A percentile compares a stretch with the other conserved stretches of the same genome.
phyloP scores from a whole-genome alignment of 345 rosid species.

The Aquilaria yunnanensis region DNA sequence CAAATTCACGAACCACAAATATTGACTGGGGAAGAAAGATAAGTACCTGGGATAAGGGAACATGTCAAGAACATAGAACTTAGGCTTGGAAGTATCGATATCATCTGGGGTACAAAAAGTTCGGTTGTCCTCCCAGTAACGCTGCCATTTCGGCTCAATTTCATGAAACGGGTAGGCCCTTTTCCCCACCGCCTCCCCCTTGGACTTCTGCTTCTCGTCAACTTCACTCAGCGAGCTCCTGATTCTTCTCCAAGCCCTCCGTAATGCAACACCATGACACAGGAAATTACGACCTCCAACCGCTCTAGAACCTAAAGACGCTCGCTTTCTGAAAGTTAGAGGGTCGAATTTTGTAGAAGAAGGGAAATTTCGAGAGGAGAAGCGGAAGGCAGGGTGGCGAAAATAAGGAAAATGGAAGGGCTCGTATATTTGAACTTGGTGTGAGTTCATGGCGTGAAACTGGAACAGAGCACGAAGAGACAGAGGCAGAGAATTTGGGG shows the following conservation, averaged over 20 bases:
- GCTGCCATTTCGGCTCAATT: conserved; percentile 95
- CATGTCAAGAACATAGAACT: conserved; percentile 97
- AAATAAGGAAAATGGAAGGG: conserved; percentile 18
- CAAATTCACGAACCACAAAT: not conserved
- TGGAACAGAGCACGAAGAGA: too few species aligned
- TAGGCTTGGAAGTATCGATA: conserved; percentile 74
- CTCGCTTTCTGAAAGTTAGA: conserved; percentile 1
- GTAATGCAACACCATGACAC: too few species aligned
- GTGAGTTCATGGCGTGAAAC: conserved; percentile 20
- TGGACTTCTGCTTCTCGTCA: conserved; percentile 28
- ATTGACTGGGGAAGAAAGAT: not conserved
- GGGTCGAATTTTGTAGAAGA: conserved; percentile 16
- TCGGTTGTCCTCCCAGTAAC: conserved; percentile 63
- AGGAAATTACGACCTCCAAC: conserved; percentile 1
- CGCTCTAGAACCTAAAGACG: conserved; percentile 10
- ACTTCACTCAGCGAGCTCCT: conserved; percentile 10
- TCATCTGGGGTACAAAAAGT: conserved; percentile 86
- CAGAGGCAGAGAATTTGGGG: too few species aligned
- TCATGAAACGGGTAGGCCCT: conserved; percentile 83
- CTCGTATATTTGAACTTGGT: conserved; percentile 19
- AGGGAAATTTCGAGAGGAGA: conserved; percentile 11
- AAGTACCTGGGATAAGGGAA: conserved; percentile 96
- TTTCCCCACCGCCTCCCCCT: conserved; percentile 25
- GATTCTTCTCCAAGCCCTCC: conserved; percentile 10
- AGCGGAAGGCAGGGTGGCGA: conserved; percentile 7